Evolutionary conservation across 148 eudicot species (phyloP), one percentile per base, ranked within the genome.

Genomic region (Chenopodium quinoa): DNA sequence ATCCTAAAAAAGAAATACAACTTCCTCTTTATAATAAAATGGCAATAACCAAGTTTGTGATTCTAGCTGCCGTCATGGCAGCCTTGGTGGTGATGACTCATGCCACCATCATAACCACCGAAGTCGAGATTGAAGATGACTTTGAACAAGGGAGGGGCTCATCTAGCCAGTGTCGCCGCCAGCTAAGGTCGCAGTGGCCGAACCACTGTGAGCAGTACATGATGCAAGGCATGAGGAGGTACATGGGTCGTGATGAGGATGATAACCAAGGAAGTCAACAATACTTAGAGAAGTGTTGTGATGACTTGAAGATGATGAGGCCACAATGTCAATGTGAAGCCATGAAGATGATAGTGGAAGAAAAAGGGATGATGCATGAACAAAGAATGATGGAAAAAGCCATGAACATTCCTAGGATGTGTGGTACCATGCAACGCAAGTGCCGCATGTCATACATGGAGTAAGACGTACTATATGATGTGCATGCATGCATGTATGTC

Each of bases 401-500:
- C 10, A 82, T 78, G 84, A 23, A 46, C 16, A n/a, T 82, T 1
- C 84, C 84, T 14, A 82, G 71, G 84, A 82, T 70, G 84, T 82
- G 84, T 25, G 76, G 75, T 25, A 68, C 68, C 44, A 75, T 75
- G 83, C 32, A 75, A 0, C 48, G 20, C 13, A 32, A 14, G 22
- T 81, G 83, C 50, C 48, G n/a, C 73, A 81, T 81, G 83, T 58
- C 82, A 9, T 9, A 56, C 62, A 65, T 46, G 72, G 32, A 65
- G 13, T 77, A 77, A 66, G 22, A 2, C 47, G 44, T 37, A 37
- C 7, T 37, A 37, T 37, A 37, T 37, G 44, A 37, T 37, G 44
- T 37, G 44, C 44, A 37, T 37, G 44, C 44, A 37, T 37, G 34
- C 25, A 23, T 23, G 25, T 23, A 23, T 23, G 25, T 23, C 25